These are phyloP conservation scores for Pulicaria dysenterica DNA, from an alignment of 129 eudicot species.

Conservation along the genomic window DNA sequence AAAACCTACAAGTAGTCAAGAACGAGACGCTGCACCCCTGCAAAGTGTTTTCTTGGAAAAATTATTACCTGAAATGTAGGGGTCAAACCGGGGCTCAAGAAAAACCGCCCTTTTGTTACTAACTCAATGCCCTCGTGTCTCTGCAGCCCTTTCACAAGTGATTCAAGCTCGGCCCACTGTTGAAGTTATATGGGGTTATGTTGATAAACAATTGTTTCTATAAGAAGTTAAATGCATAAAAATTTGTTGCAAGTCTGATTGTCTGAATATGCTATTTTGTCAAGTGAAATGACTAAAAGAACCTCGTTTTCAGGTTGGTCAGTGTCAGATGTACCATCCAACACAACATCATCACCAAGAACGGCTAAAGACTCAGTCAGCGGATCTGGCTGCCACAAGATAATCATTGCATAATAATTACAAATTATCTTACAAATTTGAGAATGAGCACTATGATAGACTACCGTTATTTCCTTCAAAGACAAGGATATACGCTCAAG, in stretches of 20 bases:
- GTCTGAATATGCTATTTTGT: not conserved
- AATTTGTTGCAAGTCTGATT: not conserved
- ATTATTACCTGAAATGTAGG: conserved; percentile 75
- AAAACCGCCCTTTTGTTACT: conserved; percentile 79
- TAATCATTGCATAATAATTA: not conserved
- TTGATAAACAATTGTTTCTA: not conserved
- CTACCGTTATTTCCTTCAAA: conserved; percentile 81
- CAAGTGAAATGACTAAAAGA: conserved; percentile 6
- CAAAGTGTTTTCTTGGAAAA: not conserved
- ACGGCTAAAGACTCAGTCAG: conserved; percentile 65
- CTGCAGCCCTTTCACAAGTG: conserved; percentile 64
- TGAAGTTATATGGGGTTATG: conserved; percentile 4
- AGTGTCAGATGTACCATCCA: conserved; percentile 48
- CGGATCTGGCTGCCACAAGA: conserved; percentile 81
- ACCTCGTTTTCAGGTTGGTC: conserved; percentile 74
- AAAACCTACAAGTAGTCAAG: not conserved
- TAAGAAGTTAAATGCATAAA: conserved; percentile 17
- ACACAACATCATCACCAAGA: conserved; percentile 47
- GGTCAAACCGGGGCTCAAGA: conserved; percentile 83
- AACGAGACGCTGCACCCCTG: not conserved
- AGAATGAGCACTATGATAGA: not conserved
- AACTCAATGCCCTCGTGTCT: conserved; percentile 65
- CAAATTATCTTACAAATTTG: not conserved
- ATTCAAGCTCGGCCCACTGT: conserved; percentile 82
- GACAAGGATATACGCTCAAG: conserved; percentile 80